phyloP scores from a whole-genome alignment of 2,329 filamentous ascomycete species.

The Plectosphaerella sp. region DNA sequence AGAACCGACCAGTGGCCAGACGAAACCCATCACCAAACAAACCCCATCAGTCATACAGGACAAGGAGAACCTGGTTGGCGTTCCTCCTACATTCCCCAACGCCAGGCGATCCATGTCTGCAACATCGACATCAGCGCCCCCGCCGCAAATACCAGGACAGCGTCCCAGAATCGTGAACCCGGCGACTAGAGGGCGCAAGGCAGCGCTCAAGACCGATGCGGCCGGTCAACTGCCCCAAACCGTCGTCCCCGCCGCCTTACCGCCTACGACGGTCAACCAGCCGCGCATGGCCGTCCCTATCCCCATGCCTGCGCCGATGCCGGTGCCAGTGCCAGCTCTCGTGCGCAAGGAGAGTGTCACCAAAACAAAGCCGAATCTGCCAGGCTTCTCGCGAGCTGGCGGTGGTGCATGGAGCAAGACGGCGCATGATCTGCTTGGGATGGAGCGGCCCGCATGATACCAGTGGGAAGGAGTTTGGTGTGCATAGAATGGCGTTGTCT shows the following conservation, averaged over 20 bases:
- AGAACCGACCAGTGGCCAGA: too few species aligned
- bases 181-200: slow-evolving; percentile 49
- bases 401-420: slow-evolving; percentile 66
- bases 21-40: too few species aligned
- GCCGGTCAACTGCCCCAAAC: slow-evolving; percentile 41
- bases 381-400: slow-evolving; percentile 44
- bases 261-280: background rate
- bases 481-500: background rate
- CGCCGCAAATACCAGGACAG: slow-evolving; percentile 15
- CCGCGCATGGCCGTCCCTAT: background rate
- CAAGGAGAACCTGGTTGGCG: too few species aligned
- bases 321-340: background rate
- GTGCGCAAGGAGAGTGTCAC: slow-evolving; percentile 1
- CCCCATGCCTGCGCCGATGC: background rate
- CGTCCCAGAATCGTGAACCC: slow-evolving; percentile 29
- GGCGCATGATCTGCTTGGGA: slow-evolving; percentile 60
- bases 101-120: too few species aligned
- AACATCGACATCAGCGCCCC: too few species aligned
- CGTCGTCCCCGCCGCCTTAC: slow-evolving; percentile 23
- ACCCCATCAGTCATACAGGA: too few species aligned
- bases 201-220: slow-evolving; percentile 46
- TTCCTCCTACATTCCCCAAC: too few species aligned
- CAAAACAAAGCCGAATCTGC: slow-evolving; percentile 20
- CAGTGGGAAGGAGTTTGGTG: background rate
- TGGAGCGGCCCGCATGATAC: background rate